Percentiles rank a stretch among this genome's conserved stretches.
Evolutionary conservation across 768 basidiomycete genomes (phyloP).

Genomic region (Kwoniella dejecticola): DNA sequence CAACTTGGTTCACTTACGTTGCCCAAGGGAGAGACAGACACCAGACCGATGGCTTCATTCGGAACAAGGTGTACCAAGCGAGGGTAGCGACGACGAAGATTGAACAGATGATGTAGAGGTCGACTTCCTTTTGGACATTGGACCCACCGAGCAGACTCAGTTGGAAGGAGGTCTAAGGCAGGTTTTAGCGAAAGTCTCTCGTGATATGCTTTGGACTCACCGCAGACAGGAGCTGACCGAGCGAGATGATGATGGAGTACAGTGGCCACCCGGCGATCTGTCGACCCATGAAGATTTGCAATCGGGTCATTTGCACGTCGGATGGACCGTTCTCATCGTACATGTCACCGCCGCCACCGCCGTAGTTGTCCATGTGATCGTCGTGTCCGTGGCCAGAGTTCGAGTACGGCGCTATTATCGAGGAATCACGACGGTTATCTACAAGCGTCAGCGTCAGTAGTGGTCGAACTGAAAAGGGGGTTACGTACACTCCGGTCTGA

Average conservation of each 20-base stretch:
- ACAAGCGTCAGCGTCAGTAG: slow-evolving; percentile 21
- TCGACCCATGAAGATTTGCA: slow-evolving; percentile 81
- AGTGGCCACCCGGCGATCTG: slow-evolving; percentile 84
- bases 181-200: too few species aligned
- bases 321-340: slow-evolving; percentile 53
- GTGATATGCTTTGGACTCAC: too few species aligned
- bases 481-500: slow-evolving; percentile 71
- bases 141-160: slow-evolving; percentile 85
- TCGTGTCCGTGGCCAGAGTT: slow-evolving; percentile 48
- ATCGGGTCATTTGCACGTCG: slow-evolving; percentile 74
- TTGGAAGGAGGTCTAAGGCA: slow-evolving; percentile 70
- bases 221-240: slow-evolving; percentile 67
- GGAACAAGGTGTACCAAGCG: slow-evolving; percentile 88
- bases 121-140: slow-evolving; percentile 75
- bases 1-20: slow-evolving; percentile 58
- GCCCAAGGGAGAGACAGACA: slow-evolving; percentile 85
- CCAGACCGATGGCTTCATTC: slow-evolving; percentile 82
- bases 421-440: slow-evolving; percentile 38
- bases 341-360: slow-evolving; percentile 45
- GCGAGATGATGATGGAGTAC: slow-evolving; percentile 83
- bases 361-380: slow-evolving; percentile 29
- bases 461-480: background rate
- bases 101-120: slow-evolving; percentile 86
- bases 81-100: slow-evolving; percentile 83
- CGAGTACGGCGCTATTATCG: slow-evolving; percentile 51